These are phyloP conservation scores for Botrytis aclada DNA, from an alignment of 2,329 filamentous ascomycete species.

Conservation along the genomic window DNA sequence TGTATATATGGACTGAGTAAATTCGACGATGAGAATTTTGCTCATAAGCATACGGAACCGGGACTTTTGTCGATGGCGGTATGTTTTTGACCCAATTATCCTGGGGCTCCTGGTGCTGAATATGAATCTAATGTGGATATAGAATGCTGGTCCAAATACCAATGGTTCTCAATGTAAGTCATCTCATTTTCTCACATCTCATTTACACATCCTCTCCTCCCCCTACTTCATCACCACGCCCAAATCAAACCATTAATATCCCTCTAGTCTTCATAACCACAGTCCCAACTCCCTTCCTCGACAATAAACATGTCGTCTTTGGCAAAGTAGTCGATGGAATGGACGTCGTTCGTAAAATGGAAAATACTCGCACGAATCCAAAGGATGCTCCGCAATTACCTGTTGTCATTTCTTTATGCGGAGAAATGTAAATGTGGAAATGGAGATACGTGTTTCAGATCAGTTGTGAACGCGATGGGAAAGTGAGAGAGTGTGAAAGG, in stretches of 20 bases:
- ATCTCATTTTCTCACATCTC: neutral
- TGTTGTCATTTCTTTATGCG: conserved; percentile 80
- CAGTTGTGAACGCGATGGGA: neutral
- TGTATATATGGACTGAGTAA: conserved; percentile 82
- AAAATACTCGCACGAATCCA: conserved; percentile 75
- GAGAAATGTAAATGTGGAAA: conserved; percentile 76
- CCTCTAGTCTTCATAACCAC: conserved; percentile 98
- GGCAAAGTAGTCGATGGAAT: conserved; percentile 86
- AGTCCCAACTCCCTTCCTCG: conserved; percentile 78
- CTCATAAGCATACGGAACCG: conserved; percentile 70
- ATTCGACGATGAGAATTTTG: conserved; percentile 91
- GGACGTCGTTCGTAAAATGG: conserved; percentile 89
- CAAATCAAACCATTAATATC: conserved; percentile 62
- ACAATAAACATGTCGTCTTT: conserved; percentile 94
- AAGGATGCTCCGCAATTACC: conserved; percentile 83
- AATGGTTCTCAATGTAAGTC: conserved; percentile 76
- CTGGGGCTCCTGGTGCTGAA: neutral
- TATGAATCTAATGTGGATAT: conserved; percentile 15
- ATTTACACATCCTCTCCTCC: neutral
- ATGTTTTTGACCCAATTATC: conserved; percentile 40
- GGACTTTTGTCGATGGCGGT: conserved; percentile 93
- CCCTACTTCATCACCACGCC: neutral
- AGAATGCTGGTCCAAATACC: conserved; percentile 89
- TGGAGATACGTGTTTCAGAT: neutral
- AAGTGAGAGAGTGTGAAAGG: no score